Conservation (phyloP, 306 rosid species). For the Lupinus albus region DNA sequence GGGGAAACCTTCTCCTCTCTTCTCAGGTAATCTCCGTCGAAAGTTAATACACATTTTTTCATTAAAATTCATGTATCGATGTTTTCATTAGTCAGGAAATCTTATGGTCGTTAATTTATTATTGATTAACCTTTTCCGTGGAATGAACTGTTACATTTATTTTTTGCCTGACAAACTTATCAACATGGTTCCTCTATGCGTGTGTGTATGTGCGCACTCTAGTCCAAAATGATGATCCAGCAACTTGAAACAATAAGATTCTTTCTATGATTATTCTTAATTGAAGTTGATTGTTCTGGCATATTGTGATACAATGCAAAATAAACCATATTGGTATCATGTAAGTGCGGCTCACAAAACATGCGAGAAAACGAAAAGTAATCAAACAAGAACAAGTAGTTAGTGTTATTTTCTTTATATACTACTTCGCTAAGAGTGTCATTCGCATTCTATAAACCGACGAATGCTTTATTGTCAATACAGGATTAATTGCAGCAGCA, state of each 20-base stretch:
- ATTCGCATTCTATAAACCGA: conserved; percentile 12
- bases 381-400: not conserved
- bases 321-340: not conserved
- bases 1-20: conserved; percentile 78
- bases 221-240: not conserved
- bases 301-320: not conserved
- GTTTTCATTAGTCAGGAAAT: not conserved
- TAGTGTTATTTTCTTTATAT: not conserved
- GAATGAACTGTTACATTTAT: not conserved
- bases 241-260: not conserved
- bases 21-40: conserved; percentile 56
- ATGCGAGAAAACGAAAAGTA: not conserved
- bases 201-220: not conserved
- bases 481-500: conserved; percentile 80
- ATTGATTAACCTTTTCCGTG: conserved; percentile 2
- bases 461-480: conserved; percentile 12
- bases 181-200: not conserved
- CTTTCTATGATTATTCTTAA: not conserved
- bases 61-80: conserved; percentile 9
- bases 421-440: not conserved
- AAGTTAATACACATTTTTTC: not conserved
- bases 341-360: not conserved
- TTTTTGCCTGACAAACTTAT: not conserved
- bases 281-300: not conserved
- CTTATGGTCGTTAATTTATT: not conserved